Percentiles rank a stretch among this genome's conserved stretches.
phyloP scores from a whole-genome alignment of 2,329 filamentous ascomycete species.

The Aureobasidium mangrovei region DNA sequence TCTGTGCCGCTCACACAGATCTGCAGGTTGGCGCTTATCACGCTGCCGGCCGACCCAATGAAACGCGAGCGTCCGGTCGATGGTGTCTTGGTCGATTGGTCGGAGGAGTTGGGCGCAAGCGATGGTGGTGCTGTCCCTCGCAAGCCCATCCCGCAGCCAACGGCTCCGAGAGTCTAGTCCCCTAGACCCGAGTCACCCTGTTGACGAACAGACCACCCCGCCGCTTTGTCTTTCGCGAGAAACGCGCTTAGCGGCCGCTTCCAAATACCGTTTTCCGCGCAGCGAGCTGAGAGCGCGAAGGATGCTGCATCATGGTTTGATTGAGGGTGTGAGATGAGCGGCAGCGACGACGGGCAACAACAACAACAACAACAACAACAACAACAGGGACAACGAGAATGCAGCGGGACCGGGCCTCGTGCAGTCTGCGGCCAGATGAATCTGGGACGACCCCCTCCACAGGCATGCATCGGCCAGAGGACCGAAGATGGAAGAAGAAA shows the following conservation, averaged over 20 bases:
- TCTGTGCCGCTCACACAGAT: slow-evolving; percentile 12
- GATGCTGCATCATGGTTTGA: slow-evolving; percentile 5
- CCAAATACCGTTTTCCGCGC: slow-evolving; percentile 14
- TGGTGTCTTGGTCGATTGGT: slow-evolving; percentile 1
- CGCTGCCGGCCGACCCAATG: slow-evolving; percentile 11
- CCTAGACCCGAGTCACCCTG: slow-evolving; percentile 5
- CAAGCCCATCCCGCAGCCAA: slow-evolving; percentile 13
- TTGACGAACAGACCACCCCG: slow-evolving; percentile 8
- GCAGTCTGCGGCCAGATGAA: slow-evolving; percentile 10
- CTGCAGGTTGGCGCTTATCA: slow-evolving; percentile 12
- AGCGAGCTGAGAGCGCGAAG: slow-evolving; percentile 2
- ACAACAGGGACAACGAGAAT: background rate
- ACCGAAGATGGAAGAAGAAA: slow-evolving; percentile 12
- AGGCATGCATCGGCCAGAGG: slow-evolving; percentile 1
- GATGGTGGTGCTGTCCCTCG: slow-evolving; percentile 11
- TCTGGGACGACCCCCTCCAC: background rate
- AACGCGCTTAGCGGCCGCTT: slow-evolving; percentile 14
- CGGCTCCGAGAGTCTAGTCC: slow-evolving; percentile 13
- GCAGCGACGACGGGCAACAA: background rate
- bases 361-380: too few relatives aligned
- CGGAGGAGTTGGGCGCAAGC: slow-evolving; percentile 12
- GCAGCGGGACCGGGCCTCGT: slow-evolving; percentile 6
- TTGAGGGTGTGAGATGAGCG: slow-evolving; percentile 7
- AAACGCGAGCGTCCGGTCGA: slow-evolving; percentile 5
- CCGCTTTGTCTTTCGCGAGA: slow-evolving; percentile 10